phyloP scores from a whole-genome alignment of 2,329 filamentous ascomycete genomes.

The Fusarium guadeloupense region DNA sequence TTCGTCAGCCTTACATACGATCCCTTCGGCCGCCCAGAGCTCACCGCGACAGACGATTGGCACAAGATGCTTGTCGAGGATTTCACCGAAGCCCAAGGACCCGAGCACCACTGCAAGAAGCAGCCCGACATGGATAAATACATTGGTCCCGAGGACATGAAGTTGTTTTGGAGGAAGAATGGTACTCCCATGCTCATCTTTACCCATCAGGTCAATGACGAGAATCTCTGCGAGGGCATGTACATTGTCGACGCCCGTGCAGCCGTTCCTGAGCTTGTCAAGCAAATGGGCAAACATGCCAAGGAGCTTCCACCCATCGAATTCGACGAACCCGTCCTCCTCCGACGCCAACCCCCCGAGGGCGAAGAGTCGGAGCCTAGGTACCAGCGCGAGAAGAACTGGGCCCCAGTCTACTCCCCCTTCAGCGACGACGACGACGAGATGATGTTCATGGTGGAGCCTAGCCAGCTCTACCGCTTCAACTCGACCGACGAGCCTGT shows the following conservation, averaged over 20 bases:
- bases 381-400: constrained; percentile 39
- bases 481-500: constrained; percentile 21
- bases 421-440: constrained; percentile 34
- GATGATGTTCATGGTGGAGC: constrained; percentile 39
- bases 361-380: constrained; percentile 20
- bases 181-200: constrained; percentile 38
- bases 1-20: constrained; percentile 34
- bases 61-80: constrained; percentile 35
- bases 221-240: constrained; percentile 38
- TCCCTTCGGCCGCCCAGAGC: constrained; percentile 31
- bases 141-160: constrained; percentile 39
- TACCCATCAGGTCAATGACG: constrained; percentile 35
- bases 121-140: constrained; percentile 40
- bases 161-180: constrained; percentile 38
- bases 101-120: constrained; percentile 35
- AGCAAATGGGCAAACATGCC: constrained; percentile 30
- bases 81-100: constrained; percentile 26
- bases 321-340: constrained; percentile 28
- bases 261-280: constrained; percentile 30
- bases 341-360: constrained; percentile 29
- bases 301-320: constrained; percentile 28
- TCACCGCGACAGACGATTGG: constrained; percentile 30
- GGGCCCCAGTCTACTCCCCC: constrained; percentile 30
- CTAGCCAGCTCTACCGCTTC: constrained; percentile 31
- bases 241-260: constrained; percentile 35